Conservation (phyloP, 176 grass and related monocot genomes). For the Eragrostis nindensis region DNA sequence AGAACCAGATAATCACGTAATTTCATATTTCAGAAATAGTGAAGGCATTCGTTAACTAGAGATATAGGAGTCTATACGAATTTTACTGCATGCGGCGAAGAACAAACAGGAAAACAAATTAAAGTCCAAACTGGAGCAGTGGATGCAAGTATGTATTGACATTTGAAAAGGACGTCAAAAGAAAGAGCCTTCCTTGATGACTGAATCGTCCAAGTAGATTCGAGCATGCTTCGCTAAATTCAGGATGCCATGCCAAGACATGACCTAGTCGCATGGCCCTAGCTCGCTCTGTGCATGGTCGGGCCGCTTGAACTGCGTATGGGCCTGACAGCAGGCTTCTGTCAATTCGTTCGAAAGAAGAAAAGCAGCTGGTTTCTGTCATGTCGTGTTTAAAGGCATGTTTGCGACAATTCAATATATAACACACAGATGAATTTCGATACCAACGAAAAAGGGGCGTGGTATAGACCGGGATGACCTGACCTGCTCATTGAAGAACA, state of each 20-base stretch:
- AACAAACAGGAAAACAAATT: background rate
- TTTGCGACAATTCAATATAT: background rate
- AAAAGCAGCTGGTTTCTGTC: slow-evolving; percentile 7
- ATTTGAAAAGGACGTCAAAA: background rate
- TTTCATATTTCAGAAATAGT: background rate
- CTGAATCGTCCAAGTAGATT: background rate
- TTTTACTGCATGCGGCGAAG: background rate
- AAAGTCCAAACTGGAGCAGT: background rate
- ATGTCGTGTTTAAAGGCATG: slow-evolving; percentile 19
- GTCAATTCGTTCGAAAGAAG: background rate
- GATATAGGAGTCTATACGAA: background rate
- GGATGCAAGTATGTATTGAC: background rate
- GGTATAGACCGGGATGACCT: background rate
- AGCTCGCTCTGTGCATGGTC: slow-evolving; percentile 15
- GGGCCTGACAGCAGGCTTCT: background rate
- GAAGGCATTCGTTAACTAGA: background rate
- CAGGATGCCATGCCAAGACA: slow-evolving; percentile 25
- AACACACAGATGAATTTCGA: background rate
- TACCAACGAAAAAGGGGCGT: background rate
- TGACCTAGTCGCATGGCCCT: background rate
- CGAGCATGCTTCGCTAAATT: slow-evolving; percentile 10
- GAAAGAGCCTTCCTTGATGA: too few species aligned
- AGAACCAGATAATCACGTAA: background rate
- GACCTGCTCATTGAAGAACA: too few species aligned
- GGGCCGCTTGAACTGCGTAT: slow-evolving; percentile 16